Evolutionary conservation across 805 yeast genomes (phyloP), one percentile per base, ranked within the genome.

Genomic region (Yamadazyma nakazawae): DNA sequence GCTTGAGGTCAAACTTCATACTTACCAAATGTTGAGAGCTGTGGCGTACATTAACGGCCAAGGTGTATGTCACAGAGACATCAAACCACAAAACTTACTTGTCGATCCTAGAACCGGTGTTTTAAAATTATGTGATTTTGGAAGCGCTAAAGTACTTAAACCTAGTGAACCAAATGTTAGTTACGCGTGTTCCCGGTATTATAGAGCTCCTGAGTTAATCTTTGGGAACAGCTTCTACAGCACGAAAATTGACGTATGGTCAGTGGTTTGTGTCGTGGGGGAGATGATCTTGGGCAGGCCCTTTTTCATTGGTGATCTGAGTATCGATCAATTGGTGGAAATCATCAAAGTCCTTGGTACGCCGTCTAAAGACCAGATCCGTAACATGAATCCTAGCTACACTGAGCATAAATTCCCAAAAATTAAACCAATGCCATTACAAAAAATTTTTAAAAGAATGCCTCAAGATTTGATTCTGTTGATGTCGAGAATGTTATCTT

Each of bases 331-430:
- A 67, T 78, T 92, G 59, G 98, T 92, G 17, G 99, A 92, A 67
- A 92, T 92, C 56, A 92, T 92, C 64, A 94, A 94, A 69, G 87
- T 92, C 16, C 75, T 94, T 61, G 99, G 99, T n/a, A 92, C 99
- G 1, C 99, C 99, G 8, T 75, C 95, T 14, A 81, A 85, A 47
- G 96, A 90, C 42, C 96, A 92, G 67, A 92, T 92, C 57, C 79
- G 84, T 61, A 80, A 90, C 51, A 94, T 92, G 98, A 92, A 92
- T 67, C 96, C 97, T 45, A 90, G 88, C 66, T 94, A 92, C 69
- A 87, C 88, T 84, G 98, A 94, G 66, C 97, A 92, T 69, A 89
- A 88, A 62, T 92, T 92, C 75, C 98, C 99, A 5, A 80, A 79
- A 50, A 86, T 86, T 55, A 84, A 84, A 63, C 86, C 92, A 46